Base-by-base conservation (phyloP, 106 monocot species). In the Acorus gramineus region DNA sequence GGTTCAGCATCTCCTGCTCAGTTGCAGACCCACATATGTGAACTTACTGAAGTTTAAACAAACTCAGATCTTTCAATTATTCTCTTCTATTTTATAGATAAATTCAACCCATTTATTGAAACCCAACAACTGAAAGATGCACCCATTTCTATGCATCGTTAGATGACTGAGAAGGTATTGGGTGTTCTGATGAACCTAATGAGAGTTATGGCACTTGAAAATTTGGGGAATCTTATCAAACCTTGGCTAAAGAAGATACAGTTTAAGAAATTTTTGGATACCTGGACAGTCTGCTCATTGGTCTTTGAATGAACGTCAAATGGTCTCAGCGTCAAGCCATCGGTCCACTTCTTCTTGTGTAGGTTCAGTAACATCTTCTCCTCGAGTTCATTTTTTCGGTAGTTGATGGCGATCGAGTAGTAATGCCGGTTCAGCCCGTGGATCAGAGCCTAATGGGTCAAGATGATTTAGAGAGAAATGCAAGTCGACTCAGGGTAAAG, bases 301-400 rank as follows among this genome's bases (percentile, higher is more conserved):
- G 85, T 93, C 58, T 82, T 87, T 2, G 88, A 88, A 69, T 93
- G 92, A 42, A 50, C 54, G 52, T 93, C 92, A 64, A 93, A 93
- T 10, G 73, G 82, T 50, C 70, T 57, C 55, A 93, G 66, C 7
- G 82, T 88, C 63, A 93, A 68, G 3, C 92, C 92, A 66, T 93
- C 92, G 5, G 92, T 88, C 92, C 92, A 93, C 67, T 93, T 88
- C 80, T 93, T 93, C 76, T 93, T 93, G 61, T 93, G 92, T 48
- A 93, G 63, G 57, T 92, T 92, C 52, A 92, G 70, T 56, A 92
- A 56, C 92, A 92, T 92, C 57, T 92, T 92, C 69, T 92, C 92
- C 66, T 92, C 92, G 2, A 87, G 81, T 64, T 89, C 89, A 66
- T 89, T 89, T 43, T 89, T 89, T 55, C 92, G 57, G 63, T 92